A percentile compares a stretch with the other conserved stretches of the same genome.
Conservation (phyloP, 768 basidiomycete species). For the Termitomyces sp. region DNA sequence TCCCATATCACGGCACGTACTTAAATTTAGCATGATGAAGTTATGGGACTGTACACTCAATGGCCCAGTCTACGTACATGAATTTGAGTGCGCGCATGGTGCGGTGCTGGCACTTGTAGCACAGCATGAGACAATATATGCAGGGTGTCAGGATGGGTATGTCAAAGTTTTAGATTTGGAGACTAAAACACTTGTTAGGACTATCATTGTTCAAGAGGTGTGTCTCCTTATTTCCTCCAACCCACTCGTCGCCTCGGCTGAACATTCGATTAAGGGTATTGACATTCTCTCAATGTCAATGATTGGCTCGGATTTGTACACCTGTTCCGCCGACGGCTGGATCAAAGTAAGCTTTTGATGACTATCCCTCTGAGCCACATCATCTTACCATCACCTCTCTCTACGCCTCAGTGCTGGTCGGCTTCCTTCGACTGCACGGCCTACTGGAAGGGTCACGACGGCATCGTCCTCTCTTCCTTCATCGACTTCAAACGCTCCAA, state of each 20-base stretch:
- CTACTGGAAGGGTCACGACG: conserved; percentile 76
- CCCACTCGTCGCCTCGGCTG: not conserved
- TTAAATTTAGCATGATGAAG: conserved; percentile 25
- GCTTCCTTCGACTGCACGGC: conserved; percentile 80
- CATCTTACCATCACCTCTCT: not conserved
- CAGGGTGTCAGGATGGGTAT: conserved; percentile 91
- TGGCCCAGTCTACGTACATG: conserved; percentile 48
- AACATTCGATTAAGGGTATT: conserved; percentile 39
- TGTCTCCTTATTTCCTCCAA: conserved; percentile 6
- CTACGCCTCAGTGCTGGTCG: conserved; percentile 60
- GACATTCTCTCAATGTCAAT: conserved; percentile 82
- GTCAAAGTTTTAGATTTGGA: conserved; percentile 90
- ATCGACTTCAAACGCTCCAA: conserved; percentile 34
- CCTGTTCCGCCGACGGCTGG: conserved; percentile 61
- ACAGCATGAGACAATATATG: conserved; percentile 77
- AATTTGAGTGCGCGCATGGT: conserved; percentile 68
- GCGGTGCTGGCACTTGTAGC: conserved; percentile 80
- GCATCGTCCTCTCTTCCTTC: conserved; percentile 78
- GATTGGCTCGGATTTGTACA: conserved; percentile 58
- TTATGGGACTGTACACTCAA: conserved; percentile 56
- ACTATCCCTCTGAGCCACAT: not conserved
- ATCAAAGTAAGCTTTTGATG: conserved; percentile 47
- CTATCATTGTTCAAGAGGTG: conserved; percentile 83
- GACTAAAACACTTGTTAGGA: conserved; percentile 81
- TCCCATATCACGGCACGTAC: not conserved